Percentiles rank a stretch among this genome's conserved stretches.
These are phyloP conservation scores for Zygosaccharomyces sapae DNA, from an alignment of 1,139 yeast genomes.

Conservation along the genomic window DNA sequence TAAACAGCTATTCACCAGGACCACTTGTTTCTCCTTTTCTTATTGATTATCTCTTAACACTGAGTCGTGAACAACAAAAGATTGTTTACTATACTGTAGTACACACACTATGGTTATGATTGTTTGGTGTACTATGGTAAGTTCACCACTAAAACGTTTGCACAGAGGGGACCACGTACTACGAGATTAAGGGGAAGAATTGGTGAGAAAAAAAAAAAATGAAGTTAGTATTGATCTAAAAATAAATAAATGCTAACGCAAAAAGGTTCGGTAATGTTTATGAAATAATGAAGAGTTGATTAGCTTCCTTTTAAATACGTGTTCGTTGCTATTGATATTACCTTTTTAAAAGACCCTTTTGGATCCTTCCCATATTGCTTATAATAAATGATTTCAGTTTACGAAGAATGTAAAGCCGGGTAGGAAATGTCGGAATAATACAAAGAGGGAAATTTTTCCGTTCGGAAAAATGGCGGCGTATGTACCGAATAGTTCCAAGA, in stretches of 20 bases:
- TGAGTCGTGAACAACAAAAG: background rate
- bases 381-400: too few species aligned
- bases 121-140: background rate
- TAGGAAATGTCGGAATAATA: background rate
- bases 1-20: background rate
- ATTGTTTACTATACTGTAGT: too few species aligned
- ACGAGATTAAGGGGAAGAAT: background rate
- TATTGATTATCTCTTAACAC: background rate
- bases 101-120: background rate
- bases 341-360: background rate
- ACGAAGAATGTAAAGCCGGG: background rate
- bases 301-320: background rate
- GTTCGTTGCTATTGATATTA: background rate
- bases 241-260: background rate
- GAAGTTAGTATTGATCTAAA: background rate
- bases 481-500: background rate
- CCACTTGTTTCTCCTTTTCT: background rate
- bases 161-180: background rate
- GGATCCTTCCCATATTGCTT: background rate
- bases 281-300: background rate
- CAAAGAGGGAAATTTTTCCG: background rate
- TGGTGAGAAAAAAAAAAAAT: background rate
- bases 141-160: background rate
- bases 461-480: background rate
- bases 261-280: background rate